Conservation (phyloP, 345 rosid genomes). For the Populus davidiana region DNA sequence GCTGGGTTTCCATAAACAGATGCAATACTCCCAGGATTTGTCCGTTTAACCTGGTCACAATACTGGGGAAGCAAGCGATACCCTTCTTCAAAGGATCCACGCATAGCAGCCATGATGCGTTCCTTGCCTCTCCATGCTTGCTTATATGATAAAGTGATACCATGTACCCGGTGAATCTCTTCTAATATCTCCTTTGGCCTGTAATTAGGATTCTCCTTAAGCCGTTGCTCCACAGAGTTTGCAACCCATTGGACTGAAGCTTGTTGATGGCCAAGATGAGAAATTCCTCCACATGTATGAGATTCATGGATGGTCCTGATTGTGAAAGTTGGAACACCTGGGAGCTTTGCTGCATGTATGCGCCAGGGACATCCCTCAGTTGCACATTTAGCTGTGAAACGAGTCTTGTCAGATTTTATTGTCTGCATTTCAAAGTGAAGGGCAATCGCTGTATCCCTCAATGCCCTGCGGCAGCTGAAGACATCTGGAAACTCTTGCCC, state of each 20-base stretch:
- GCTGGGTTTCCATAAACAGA: conserved; percentile 71
- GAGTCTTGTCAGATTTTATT: conserved; percentile 95
- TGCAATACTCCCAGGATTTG: conserved; percentile 90
- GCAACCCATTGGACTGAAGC: conserved; percentile 99
- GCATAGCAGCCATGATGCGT: conserved; percentile 94
- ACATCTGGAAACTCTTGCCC: conserved; percentile 99
- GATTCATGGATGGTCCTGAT: conserved; percentile 84
- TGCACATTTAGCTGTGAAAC: conserved; percentile 98
- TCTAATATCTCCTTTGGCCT: conserved; percentile 97
- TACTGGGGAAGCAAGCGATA: conserved; percentile 91
- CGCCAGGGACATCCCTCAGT: conserved; percentile 97
- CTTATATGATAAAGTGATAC: conserved; percentile 90
- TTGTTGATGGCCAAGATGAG: conserved; percentile 96
- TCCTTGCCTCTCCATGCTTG: conserved; percentile 99
- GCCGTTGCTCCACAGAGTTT: conserved; percentile 82
- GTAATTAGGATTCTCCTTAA: conserved; percentile 88
- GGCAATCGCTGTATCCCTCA: conserved; percentile 93
- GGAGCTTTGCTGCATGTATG: conserved; percentile 95
- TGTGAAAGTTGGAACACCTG: conserved; percentile 95
- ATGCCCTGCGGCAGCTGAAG: conserved; percentile 88
- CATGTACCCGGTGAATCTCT: conserved; percentile 93
- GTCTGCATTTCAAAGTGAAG: conserved; percentile 99
- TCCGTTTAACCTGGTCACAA: conserved; percentile 84
- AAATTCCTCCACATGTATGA: conserved; percentile 89
- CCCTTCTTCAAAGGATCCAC: conserved; percentile 98